These are phyloP conservation scores for Zymoseptoria ardabiliae DNA, from an alignment of 2,329 filamentous ascomycete genomes.

Conservation along the genomic window DNA sequence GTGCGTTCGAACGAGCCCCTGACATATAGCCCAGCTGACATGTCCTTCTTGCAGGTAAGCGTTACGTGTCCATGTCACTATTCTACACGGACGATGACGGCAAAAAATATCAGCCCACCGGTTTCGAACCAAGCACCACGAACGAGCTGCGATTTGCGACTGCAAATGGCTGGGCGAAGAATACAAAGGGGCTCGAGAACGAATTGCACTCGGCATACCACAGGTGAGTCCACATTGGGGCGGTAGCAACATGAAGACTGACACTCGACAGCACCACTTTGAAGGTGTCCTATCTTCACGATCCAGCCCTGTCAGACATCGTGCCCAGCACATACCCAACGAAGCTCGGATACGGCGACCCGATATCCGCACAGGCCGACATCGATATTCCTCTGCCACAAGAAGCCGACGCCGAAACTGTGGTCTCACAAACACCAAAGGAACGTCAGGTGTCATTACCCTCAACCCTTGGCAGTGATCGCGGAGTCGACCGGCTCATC, in stretches of 20 bases:
- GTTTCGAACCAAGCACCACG: slow-evolving; percentile 30
- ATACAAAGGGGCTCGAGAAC: slow-evolving; percentile 24
- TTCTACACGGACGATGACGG: slow-evolving; percentile 38
- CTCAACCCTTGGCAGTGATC: slow-evolving; percentile 1
- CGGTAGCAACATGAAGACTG: slow-evolving; percentile 1
- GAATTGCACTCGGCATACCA: slow-evolving; percentile 35
- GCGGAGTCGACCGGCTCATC: slow-evolving; percentile 5
- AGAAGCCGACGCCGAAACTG: background rate
- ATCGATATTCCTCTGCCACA: background rate
- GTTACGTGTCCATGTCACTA: slow-evolving; percentile 39
- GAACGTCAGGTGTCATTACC: background rate
- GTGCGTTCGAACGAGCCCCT: slow-evolving; percentile 24
- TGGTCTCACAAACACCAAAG: background rate
- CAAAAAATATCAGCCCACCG: slow-evolving; percentile 35
- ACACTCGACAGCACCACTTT: slow-evolving; percentile 13
- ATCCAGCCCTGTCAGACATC: slow-evolving; percentile 1
- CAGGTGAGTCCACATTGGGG: slow-evolving; percentile 23
- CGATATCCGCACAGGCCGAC: background rate
- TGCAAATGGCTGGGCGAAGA: slow-evolving; percentile 33
- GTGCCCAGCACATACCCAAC: slow-evolving; percentile 2
- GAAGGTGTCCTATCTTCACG: slow-evolving; percentile 14
- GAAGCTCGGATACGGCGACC: slow-evolving; percentile 5
- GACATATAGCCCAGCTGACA: background rate
- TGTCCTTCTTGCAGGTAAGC: slow-evolving; percentile 24
- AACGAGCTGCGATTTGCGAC: slow-evolving; percentile 32